A percentile compares a stretch with the other conserved stretches of the same genome.
Evolutionary conservation across 1,139 yeast species (phyloP).

Genomic region (Zhuliangozyma parablackwelliae): DNA sequence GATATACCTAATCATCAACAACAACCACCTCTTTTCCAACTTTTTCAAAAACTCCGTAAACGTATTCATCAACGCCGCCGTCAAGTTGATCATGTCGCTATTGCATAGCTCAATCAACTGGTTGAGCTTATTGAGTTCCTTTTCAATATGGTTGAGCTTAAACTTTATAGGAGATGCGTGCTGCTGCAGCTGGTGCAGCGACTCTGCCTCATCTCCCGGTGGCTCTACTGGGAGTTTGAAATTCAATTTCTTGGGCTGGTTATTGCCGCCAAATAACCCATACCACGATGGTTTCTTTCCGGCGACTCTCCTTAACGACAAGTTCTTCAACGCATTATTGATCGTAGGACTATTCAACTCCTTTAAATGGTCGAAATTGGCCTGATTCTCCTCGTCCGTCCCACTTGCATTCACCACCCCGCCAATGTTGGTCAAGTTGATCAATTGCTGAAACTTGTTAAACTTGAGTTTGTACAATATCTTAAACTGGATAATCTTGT

Average conservation of each 20-base stretch:
- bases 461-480: constrained; percentile 39
- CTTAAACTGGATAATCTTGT: constrained; percentile 41
- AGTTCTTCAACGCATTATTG: constrained; percentile 29
- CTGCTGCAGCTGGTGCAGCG: not conserved
- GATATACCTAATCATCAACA: constrained; percentile 34
- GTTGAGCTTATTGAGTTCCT: constrained; percentile 39
- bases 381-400: constrained; percentile 6
- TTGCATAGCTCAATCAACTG: constrained; percentile 38
- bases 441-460: constrained; percentile 36
- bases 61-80: constrained; percentile 26
- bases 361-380: constrained; percentile 23
- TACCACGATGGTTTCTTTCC: constrained; percentile 38
- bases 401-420: constrained; percentile 9
- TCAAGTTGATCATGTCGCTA: constrained; percentile 32
- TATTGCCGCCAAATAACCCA: constrained; percentile 43
- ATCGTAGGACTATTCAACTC: constrained; percentile 41
- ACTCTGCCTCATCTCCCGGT: not conserved
- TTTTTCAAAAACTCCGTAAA: constrained; percentile 28
- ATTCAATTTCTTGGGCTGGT: constrained; percentile 13
- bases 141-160: constrained; percentile 34
- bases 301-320: constrained; percentile 17
- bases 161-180: constrained; percentile 17
- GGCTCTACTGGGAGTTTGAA: constrained; percentile 10
- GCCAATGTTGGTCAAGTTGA: constrained; percentile 18
- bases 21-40: constrained; percentile 41